Conservation (phyloP, 768 basidiomycete genomes). For the Podaxis sp. region DNA sequence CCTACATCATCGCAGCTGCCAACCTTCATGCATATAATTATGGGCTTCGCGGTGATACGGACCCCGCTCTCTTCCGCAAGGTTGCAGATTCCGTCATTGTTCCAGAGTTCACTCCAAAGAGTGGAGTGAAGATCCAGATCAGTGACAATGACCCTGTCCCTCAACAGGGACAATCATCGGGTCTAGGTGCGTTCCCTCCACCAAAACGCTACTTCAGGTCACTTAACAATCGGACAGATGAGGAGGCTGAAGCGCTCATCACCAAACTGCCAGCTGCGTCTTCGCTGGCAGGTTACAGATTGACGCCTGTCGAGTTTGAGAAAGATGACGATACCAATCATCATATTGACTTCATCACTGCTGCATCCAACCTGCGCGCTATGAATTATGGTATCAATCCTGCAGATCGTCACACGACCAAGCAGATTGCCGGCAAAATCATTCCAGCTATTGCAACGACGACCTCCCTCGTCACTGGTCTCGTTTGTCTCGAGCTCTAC, state of each 20-base stretch:
- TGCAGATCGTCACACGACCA: constrained; percentile 90
- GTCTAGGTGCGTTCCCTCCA: constrained; percentile 27
- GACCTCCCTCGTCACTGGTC: constrained; percentile 91
- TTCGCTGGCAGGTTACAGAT: constrained; percentile 92
- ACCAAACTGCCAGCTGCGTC: constrained; percentile 84
- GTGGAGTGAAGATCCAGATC: constrained; percentile 90
- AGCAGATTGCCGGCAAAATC: constrained; percentile 98
- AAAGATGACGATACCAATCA: constrained; percentile 98
- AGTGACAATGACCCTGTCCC: constrained; percentile 89
- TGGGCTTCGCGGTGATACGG: constrained; percentile 86
- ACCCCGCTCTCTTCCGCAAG: constrained; percentile 78
- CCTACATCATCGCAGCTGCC: constrained; percentile 89
- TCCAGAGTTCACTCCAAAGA: constrained; percentile 91
- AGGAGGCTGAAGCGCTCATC: constrained; percentile 53
- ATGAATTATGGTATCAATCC: constrained; percentile 88
- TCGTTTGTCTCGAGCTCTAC: constrained; percentile 95
- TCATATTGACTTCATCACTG: constrained; percentile 99
- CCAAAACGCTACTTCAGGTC: background rate
- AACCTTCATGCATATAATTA: constrained; percentile 99
- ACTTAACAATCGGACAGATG: constrained; percentile 34
- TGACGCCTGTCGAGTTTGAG: constrained; percentile 95
- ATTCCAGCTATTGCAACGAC: constrained; percentile 99
- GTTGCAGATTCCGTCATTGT: constrained; percentile 80
- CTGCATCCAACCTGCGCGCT: constrained; percentile 94
- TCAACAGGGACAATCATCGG: constrained; percentile 38